Evolutionary conservation across 495 filamentous ascomycete genomes (phyloP).

Genomic region (Barbatosphaeria neglecta): DNA sequence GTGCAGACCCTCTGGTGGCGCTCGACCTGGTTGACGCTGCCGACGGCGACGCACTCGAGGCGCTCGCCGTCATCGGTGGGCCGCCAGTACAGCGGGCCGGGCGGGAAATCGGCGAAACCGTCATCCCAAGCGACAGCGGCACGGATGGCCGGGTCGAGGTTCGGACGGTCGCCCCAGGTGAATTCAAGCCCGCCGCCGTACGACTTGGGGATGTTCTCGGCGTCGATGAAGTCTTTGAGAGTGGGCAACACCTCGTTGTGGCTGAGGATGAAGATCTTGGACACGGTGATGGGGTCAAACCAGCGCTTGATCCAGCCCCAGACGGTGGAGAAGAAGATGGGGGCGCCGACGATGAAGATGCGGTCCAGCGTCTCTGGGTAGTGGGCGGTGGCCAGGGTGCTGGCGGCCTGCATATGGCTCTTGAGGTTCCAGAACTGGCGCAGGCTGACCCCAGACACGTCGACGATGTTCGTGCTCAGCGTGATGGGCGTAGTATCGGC

Average conservation of each 20-base stretch:
- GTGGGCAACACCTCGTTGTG: conserved; percentile 58
- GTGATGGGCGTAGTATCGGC: conserved; percentile 60
- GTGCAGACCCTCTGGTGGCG: conserved; percentile 30
- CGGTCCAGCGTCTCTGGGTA: conserved; percentile 86
- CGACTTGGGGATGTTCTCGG: conserved; percentile 64
- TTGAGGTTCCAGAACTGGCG: conserved; percentile 92
- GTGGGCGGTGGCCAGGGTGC: conserved; percentile 74
- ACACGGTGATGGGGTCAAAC: conserved; percentile 88
- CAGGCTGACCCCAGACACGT: conserved; percentile 70
- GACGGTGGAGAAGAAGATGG: conserved; percentile 83
- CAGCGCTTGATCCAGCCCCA: conserved; percentile 94
- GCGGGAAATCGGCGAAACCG: conserved; percentile 31
- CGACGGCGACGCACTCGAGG: conserved; percentile 35
- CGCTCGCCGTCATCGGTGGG: conserved; percentile 25
- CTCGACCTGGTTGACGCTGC: conserved; percentile 21
- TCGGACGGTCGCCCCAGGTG: conserved; percentile 59
- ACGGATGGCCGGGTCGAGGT: conserved; percentile 49
- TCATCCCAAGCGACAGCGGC: conserved; percentile 38
- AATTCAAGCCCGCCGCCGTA: conserved; percentile 80
- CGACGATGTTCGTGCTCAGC: conserved; percentile 82
- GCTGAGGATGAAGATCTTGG: conserved; percentile 82
- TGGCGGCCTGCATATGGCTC: conserved; percentile 82
- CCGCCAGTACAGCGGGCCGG: conserved; percentile 38
- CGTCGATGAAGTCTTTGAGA: conserved; percentile 69
- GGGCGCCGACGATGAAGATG: conserved; percentile 83